Percentiles rank a stretch among this genome's conserved stretches.
Evolutionary conservation across 2,329 filamentous ascomycete genomes (phyloP).

Genomic region (Colletotrichum liriopes): DNA sequence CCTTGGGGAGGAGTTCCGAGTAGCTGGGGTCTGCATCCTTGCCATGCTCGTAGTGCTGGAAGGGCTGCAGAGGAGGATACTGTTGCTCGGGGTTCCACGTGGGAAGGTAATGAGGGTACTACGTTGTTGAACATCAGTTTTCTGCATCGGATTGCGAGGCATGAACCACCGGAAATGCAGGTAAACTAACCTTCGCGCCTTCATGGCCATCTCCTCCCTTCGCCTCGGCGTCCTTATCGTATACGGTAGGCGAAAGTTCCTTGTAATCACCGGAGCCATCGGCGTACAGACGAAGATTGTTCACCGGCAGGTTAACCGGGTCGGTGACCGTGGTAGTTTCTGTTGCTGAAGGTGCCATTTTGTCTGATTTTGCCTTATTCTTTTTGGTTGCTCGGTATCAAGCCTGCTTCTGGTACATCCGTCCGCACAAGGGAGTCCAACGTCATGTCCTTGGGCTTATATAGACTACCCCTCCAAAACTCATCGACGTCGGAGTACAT

Average conservation of each 20-base stretch:
- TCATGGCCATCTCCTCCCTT: conserved; percentile 45
- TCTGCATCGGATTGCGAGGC: neutral
- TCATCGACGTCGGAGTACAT: conserved; percentile 15
- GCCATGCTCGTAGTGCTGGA: conserved; percentile 77
- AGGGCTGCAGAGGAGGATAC: conserved; percentile 72
- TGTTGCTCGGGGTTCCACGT: conserved; percentile 71
- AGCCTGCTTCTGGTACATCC: neutral
- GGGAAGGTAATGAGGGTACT: conserved; percentile 67
- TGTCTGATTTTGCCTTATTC: conserved; percentile 4
- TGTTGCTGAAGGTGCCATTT: conserved; percentile 55
- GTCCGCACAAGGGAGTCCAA: neutral
- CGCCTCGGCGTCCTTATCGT: conserved; percentile 49
- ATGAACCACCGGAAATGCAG: no score
- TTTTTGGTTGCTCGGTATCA: neutral
- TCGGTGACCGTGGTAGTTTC: conserved; percentile 49
- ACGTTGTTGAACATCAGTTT: neutral
- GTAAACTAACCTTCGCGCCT: conserved; percentile 43
- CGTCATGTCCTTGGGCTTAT: conserved; percentile 22
- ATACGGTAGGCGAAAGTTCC: conserved; percentile 47
- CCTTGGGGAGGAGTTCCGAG: conserved; percentile 70
- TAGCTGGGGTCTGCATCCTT: conserved; percentile 75
- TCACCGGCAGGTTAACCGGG: conserved; percentile 37
- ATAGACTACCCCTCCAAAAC: conserved; percentile 31
- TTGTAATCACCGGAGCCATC: conserved; percentile 49
- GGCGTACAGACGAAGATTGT: conserved; percentile 55